A percentile compares a stretch with the other conserved stretches of the same genome.
phyloP scores from a whole-genome alignment of 768 basidiomycete species.

The Cystofilobasidium bisporidii region DNA sequence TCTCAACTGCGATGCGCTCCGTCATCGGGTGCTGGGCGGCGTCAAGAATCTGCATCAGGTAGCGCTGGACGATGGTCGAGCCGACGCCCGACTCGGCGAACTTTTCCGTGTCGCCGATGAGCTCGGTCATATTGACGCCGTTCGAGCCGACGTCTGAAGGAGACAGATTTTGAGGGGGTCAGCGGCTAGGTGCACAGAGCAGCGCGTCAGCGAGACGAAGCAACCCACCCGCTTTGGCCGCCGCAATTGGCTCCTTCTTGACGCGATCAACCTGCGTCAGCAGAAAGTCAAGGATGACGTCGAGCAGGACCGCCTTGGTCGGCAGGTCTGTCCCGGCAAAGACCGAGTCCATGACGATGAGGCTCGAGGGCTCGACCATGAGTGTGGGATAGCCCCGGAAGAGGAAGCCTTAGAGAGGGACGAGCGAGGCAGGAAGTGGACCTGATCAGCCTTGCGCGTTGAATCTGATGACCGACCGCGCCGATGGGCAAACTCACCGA shows the following conservation, averaged over 20 bases:
- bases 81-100: conserved; percentile 96
- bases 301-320: conserved; percentile 60
- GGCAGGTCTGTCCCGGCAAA: conserved; percentile 68
- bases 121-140: conserved; percentile 76
- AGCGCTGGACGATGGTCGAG: conserved; percentile 88
- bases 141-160: not conserved
- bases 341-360: conserved; percentile 78
- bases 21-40: conserved; percentile 64
- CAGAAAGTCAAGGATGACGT: conserved; percentile 86
- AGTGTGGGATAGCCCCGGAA: conserved; percentile 85
- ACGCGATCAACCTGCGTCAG: conserved; percentile 53
- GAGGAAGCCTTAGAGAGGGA: conserved; percentile 61
- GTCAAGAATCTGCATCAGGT: conserved; percentile 67
- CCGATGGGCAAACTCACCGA: conserved; percentile 50
- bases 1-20: conserved; percentile 76
- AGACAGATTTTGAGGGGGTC: too few relatives aligned
- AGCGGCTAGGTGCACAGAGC: not conserved
- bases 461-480: not conserved
- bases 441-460: too few relatives aligned
- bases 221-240: not conserved
- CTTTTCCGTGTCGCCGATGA: conserved; percentile 88
- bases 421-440: not conserved
- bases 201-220: not conserved
- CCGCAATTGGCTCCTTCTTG: conserved; percentile 12
- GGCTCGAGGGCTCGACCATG: conserved; percentile 71